Evolutionary conservation across 2,329 filamentous ascomycete genomes (phyloP), one percentile per base, ranked within the genome.

Genomic region (Scedosporium boydii): DNA sequence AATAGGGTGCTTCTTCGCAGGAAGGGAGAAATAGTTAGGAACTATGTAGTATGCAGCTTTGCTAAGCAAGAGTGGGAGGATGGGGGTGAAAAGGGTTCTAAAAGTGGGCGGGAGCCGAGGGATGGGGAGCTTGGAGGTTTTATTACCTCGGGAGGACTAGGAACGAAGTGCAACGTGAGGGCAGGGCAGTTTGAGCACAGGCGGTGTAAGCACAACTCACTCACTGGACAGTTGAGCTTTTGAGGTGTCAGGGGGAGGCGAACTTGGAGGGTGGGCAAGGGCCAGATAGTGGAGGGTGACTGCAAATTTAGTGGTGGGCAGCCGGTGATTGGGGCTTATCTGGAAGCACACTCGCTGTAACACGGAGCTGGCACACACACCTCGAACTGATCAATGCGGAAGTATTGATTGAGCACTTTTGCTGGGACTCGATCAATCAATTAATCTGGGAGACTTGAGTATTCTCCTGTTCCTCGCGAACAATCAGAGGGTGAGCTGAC

Each of bases 1-100:
- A 89, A 80, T 80, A 87, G 84, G 87, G 80, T 87, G 91, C 90
- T 92, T 92, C 91, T 84, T 93, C 84, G 91, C 90, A 73, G 72
- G 66, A 65, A 66, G 68, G 66, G 34, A 38, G 58, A 44, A 61
- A 41, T 14, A 56, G 59, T 29, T 23, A 16, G 34, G 34, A 48
- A n/a, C 44, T 48, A 46, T 46, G 48, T 18, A 53, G 48, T 26
- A 26, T 53, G 48, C 21, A 26, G 48, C n/a, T 53, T 53, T 53
- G 48, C 23, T 53, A 21, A 26, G 21, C 48, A 53, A 34, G 29
- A 34, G 29, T 34, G 29, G 48, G 48, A 21, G 48, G 23, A 53
- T 26, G 48, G 48, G 48, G 48, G 21, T 21, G 9, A 34, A 34
- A 34, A 34, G 29, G 29, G 29, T 34, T 34, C 29, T 34, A 34